Percentiles rank a stretch among this genome's conserved stretches.
These are phyloP conservation scores for Fusarium torreyae DNA, from an alignment of 2,329 filamentous ascomycete genomes.

Conservation along the genomic window DNA sequence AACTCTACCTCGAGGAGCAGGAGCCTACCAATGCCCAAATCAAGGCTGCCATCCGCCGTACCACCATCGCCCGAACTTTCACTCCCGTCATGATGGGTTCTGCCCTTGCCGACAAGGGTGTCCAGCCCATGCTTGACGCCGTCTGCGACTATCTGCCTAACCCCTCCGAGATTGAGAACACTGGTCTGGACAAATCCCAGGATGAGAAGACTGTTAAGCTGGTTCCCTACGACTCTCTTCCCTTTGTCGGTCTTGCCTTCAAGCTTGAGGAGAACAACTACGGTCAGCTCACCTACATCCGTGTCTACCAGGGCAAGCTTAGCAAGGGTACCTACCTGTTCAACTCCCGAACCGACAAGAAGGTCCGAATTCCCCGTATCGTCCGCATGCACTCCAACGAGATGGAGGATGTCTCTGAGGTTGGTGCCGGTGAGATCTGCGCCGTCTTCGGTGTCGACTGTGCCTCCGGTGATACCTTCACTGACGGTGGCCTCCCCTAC, in stretches of 20 bases:
- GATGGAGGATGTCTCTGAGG: constrained; percentile 95
- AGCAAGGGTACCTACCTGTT: constrained; percentile 91
- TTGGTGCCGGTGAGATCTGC: constrained; percentile 97
- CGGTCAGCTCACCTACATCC: constrained; percentile 97
- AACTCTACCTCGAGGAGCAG: constrained; percentile 91
- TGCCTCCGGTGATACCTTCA: constrained; percentile 97
- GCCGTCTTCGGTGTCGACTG: constrained; percentile 99
- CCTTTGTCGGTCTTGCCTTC: constrained; percentile 96
- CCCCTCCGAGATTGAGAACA: constrained; percentile 88
- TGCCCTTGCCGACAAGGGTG: constrained; percentile 91
- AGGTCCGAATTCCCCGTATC: constrained; percentile 95
- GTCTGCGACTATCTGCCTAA: constrained; percentile 97
- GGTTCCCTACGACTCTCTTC: constrained; percentile 91
- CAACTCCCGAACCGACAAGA: constrained; percentile 95
- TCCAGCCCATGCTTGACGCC: constrained; percentile 97
- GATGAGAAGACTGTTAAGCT: constrained; percentile 87
- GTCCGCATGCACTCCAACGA: constrained; percentile 99
- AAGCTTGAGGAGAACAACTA: constrained; percentile 99
- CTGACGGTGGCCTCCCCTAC: constrained; percentile 91
- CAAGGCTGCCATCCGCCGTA: constrained; percentile 90
- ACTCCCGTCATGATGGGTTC: constrained; percentile 97
- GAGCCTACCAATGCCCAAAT: constrained; percentile 86
- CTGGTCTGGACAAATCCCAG: constrained; percentile 86
- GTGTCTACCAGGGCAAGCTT: constrained; percentile 94
- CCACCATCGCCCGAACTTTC: constrained; percentile 92